Evolutionary conservation across 768 basidiomycete genomes (phyloP).

Genomic region (Crepidotus variabilis): DNA sequence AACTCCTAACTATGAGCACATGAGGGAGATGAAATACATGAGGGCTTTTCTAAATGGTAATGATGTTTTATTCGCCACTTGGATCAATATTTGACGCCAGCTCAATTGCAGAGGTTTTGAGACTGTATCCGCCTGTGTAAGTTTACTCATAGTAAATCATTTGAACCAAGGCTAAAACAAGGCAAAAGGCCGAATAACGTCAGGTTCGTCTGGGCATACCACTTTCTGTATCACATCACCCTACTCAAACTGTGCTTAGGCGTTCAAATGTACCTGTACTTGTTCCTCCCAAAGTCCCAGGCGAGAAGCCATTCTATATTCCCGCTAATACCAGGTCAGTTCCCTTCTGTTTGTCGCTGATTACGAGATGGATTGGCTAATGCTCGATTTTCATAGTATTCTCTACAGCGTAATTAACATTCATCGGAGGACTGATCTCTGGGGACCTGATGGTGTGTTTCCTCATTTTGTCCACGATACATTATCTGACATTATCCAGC

Average conservation of each 20-base stretch:
- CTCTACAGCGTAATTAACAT: constrained; percentile 32
- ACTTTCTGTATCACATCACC: neutral
- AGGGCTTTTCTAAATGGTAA: constrained; percentile 31
- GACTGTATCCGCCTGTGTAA: constrained; percentile 36
- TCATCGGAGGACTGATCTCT: constrained; percentile 44
- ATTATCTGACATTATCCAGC: constrained; percentile 22
- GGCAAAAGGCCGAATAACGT: constrained; percentile 21
- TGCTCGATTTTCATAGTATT: constrained; percentile 17
- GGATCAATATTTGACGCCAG: neutral
- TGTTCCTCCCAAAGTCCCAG: constrained; percentile 38
- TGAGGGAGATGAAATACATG: constrained; percentile 42
- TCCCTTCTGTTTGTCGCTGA: neutral
- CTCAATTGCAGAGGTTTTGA: constrained; percentile 32
- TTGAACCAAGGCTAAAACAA: neutral
- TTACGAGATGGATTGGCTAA: too few species aligned
- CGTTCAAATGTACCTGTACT: constrained; percentile 40
- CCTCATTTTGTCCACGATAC: neutral
- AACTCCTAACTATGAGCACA: constrained; percentile 39
- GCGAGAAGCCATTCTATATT: constrained; percentile 47
- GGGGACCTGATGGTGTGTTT: constrained; percentile 53
- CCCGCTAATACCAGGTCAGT: constrained; percentile 42
- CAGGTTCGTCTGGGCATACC: constrained; percentile 15
- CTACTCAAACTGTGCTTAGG: constrained; percentile 16
- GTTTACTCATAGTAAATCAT: constrained; percentile 6
- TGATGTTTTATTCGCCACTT: neutral